Evolutionary conservation across 2,329 filamentous ascomycete species (phyloP).

Genomic region (Ceratocystis colombiana): DNA sequence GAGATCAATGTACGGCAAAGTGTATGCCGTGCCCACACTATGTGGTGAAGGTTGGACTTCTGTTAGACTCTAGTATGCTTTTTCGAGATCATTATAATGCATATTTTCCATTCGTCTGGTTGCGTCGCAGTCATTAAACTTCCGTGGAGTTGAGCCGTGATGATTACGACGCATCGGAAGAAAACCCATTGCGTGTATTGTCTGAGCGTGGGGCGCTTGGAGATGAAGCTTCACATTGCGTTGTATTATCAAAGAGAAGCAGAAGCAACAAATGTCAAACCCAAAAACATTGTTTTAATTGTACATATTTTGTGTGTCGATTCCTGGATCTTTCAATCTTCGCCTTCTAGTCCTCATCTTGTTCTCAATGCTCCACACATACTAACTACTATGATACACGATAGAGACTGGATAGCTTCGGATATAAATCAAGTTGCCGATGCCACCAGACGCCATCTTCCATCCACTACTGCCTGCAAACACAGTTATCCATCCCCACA

Average conservation of each 20-base stretch:
- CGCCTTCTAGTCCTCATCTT: no score
- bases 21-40: not conserved
- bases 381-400: slow-evolving; percentile 17
- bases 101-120: not conserved
- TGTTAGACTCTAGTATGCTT: not conserved
- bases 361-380: not conserved
- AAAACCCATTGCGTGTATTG: no score
- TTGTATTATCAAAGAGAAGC: no score
- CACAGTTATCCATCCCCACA: not conserved
- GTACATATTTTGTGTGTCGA: not conserved
- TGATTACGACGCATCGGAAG: no score
- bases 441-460: not conserved
- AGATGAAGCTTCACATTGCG: no score
- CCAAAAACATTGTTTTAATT: no score
- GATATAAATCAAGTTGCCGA: not conserved
- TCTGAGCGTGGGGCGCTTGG: no score
- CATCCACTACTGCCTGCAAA: not conserved
- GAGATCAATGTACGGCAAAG: not conserved
- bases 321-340: not conserved
- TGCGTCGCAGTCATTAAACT: not conserved
- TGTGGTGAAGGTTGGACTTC: not conserved
- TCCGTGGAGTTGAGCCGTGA: no score
- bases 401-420: not conserved
- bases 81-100: not conserved
- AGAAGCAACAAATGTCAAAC: no score